Conservation (phyloP, 805 yeast species). For the Suhomyces vadensis region DNA sequence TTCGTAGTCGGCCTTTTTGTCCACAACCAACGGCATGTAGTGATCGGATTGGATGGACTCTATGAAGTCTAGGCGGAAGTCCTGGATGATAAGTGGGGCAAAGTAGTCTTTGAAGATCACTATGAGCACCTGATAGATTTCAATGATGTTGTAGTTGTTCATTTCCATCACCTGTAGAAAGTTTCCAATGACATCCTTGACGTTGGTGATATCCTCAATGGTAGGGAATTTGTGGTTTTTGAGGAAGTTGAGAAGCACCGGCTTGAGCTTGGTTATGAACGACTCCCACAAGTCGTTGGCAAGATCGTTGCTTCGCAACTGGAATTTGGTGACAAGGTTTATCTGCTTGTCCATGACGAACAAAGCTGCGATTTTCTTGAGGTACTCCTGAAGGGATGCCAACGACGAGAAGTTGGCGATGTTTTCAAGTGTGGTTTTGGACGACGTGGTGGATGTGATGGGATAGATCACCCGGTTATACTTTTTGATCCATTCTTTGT, state of each 20-base stretch:
- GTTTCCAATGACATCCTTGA: slow-evolving; percentile 66
- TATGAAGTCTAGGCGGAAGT: slow-evolving; percentile 62
- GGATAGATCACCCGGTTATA: slow-evolving; percentile 73
- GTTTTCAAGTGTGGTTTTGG: slow-evolving; percentile 19
- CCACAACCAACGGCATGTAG: slow-evolving; percentile 81
- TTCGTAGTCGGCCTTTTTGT: slow-evolving; percentile 58
- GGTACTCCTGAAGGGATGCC: slow-evolving; percentile 50
- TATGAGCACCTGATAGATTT: slow-evolving; percentile 63
- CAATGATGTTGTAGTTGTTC: slow-evolving; percentile 58
- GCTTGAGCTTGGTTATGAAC: slow-evolving; percentile 56
- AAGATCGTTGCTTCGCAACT: slow-evolving; percentile 61
- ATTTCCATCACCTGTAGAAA: slow-evolving; percentile 77
- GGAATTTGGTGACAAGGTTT: slow-evolving; percentile 60
- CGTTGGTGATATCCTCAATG: slow-evolving; percentile 44
- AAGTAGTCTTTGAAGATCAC: slow-evolving; percentile 57
- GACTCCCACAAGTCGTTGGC: slow-evolving; percentile 78
- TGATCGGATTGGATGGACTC: slow-evolving; percentile 73
- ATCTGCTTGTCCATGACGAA: slow-evolving; percentile 73
- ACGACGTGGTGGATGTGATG: slow-evolving; percentile 34
- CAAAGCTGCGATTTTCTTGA: slow-evolving; percentile 70
- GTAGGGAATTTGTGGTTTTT: slow-evolving; percentile 40
- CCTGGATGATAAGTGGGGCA: slow-evolving; percentile 53
- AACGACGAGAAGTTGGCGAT: slow-evolving; percentile 30
- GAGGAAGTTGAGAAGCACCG: slow-evolving; percentile 53
- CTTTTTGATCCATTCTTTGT: slow-evolving; percentile 69